Percentiles rank a stretch among this genome's conserved stretches.
phyloP scores from a whole-genome alignment of 805 yeast species.

The Citeromyces nyonsensis region DNA sequence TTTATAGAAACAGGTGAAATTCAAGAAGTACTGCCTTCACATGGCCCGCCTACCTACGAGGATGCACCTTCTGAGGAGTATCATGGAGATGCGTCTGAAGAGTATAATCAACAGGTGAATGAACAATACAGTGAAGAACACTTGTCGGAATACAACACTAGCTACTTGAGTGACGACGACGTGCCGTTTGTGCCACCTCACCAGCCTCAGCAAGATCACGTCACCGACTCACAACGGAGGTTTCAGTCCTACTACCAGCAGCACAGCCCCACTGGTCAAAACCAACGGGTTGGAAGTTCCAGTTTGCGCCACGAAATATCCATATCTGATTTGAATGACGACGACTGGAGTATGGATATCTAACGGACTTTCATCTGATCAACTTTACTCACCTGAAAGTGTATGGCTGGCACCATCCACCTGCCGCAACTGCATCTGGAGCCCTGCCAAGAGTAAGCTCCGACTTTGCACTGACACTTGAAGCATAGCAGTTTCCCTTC shows the following conservation, averaged over 20 bases:
- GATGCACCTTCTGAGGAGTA: conserved; percentile 26
- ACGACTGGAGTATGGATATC: conserved; percentile 1
- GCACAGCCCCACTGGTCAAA: too few relatives aligned
- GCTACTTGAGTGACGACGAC: too few relatives aligned
- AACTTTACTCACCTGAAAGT: conserved; percentile 65
- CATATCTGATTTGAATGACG: neutral
- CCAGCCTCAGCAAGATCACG: too few relatives aligned
- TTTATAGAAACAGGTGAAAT: too few relatives aligned
- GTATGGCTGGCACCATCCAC: conserved; percentile 91
- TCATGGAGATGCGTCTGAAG: conserved; percentile 12
- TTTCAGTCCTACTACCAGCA: too few relatives aligned
- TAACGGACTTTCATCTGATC: conserved; percentile 31
- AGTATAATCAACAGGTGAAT: neutral
- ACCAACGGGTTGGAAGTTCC: too few relatives aligned
- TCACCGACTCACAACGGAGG: too few relatives aligned
- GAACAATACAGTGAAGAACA: conserved; percentile 1
- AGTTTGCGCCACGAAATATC: neutral
- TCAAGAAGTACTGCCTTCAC: too few relatives aligned
- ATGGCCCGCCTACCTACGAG: neutral
- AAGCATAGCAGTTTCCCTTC: conserved; percentile 87
- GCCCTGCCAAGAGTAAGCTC: conserved; percentile 92
- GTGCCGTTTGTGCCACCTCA: too few relatives aligned
- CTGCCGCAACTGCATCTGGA: conserved; percentile 87
- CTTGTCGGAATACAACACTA: conserved; percentile 3
- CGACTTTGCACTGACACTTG: conserved; percentile 72